phyloP scores from a whole-genome alignment of 164 flowering plant genomes.

The Magnolia officinalis region DNA sequence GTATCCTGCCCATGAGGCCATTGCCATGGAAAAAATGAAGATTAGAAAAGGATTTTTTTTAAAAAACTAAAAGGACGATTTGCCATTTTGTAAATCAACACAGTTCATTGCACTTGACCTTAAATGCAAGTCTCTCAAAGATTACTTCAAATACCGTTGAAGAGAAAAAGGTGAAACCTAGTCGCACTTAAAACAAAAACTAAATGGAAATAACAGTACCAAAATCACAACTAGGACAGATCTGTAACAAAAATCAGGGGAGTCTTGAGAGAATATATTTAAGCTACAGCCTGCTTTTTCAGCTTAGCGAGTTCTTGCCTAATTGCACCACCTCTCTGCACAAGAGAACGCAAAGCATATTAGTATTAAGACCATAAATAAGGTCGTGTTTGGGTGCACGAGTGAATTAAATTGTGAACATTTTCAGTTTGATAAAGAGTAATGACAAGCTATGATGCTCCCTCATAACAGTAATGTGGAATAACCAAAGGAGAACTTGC shows the following conservation, averaged over 20 bases:
- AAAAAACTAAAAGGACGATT: neutral
- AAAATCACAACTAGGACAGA: neutral
- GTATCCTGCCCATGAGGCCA: no score
- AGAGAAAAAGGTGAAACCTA: neutral
- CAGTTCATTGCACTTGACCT: no score
- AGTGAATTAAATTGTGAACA: neutral
- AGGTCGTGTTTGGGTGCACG: neutral
- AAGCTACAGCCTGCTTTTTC: slow-evolving; percentile 57
- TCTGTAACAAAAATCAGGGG: neutral
- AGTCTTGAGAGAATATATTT: slow-evolving; percentile 5
- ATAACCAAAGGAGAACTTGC: no score
- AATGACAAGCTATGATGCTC: neutral
- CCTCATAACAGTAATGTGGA: neutral
- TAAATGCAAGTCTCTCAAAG: neutral
- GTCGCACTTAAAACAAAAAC: neutral
- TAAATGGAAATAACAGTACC: neutral
- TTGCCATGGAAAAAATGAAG: no score
- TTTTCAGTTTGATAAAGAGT: no score
- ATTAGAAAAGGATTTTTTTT: no score
- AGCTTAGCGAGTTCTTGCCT: slow-evolving; percentile 80
- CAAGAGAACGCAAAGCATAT: neutral
- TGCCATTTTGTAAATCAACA: no score
- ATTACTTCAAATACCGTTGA: neutral
- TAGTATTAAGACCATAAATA: neutral
- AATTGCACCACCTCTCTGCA: slow-evolving; percentile 69